phyloP scores from a whole-genome alignment of 2,329 filamentous ascomycete genomes.

The Aspergillus sp. region DNA sequence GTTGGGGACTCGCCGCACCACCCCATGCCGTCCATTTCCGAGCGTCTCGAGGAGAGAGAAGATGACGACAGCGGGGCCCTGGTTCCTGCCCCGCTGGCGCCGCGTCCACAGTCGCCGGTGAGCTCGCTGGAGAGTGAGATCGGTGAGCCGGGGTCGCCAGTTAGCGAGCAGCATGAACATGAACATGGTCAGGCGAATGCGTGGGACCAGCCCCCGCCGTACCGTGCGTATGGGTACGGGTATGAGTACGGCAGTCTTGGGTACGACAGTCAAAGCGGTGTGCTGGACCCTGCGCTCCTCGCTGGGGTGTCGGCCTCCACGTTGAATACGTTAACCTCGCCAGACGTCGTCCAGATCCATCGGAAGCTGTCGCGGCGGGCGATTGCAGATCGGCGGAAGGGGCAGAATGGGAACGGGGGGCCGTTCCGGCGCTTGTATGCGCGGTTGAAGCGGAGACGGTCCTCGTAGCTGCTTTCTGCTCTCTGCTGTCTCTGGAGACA shows the following conservation, averaged over 20 bases:
- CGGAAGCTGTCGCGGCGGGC: neutral
- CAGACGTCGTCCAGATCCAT: neutral
- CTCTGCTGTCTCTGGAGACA: neutral
- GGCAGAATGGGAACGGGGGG: neutral
- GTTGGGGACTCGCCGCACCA: conserved; percentile 20
- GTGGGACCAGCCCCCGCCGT: neutral
- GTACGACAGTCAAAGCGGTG: too few relatives aligned
- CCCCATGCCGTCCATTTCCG: conserved; percentile 26
- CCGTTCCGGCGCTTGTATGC: neutral
- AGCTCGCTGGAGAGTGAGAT: conserved; percentile 22
- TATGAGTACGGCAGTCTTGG: too few relatives aligned
- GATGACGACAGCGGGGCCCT: conserved; percentile 2
- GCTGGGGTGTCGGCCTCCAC: too few relatives aligned
- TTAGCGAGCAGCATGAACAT: conserved; percentile 5
- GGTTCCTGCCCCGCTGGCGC: conserved; percentile 12
- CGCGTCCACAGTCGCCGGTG: neutral
- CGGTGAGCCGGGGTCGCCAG: conserved; percentile 29
- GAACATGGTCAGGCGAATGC: neutral
- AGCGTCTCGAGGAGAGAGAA: conserved; percentile 20
- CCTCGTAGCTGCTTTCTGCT: neutral
- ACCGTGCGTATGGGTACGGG: too few relatives aligned
- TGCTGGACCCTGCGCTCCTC: too few relatives aligned
- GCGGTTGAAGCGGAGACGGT: neutral
- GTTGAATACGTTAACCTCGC: neutral
- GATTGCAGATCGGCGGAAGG: neutral